phyloP scores from a whole-genome alignment of 306 rosid species.

The Cucurbita pepo region DNA sequence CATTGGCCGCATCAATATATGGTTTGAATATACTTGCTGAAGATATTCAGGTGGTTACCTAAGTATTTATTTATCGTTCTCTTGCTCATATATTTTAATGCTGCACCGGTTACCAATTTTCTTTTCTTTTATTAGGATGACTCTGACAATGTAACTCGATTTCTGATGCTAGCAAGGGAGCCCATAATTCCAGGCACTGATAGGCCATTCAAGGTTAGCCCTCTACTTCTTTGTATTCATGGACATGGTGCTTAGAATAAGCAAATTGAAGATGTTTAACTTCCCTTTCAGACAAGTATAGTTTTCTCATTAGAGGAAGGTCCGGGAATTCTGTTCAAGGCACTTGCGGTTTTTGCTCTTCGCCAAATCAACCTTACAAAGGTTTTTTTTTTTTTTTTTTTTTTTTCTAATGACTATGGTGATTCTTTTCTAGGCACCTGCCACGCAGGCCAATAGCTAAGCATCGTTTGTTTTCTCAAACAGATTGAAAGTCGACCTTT shows the following conservation, averaged over 20 bases:
- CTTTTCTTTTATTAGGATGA: constrained; percentile 60
- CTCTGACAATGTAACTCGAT: constrained; percentile 74
- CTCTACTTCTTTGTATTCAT: neutral
- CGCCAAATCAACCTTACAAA: constrained; percentile 82
- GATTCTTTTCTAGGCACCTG: neutral
- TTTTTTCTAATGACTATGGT: neutral
- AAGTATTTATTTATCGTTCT: neutral
- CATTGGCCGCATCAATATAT: constrained; percentile 66
- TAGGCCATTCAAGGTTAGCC: constrained; percentile 71
- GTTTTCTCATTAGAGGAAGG: constrained; percentile 95
- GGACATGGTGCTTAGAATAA: neutral
- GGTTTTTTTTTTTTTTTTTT: constrained; percentile 26
- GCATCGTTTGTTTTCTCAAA: constrained; percentile 15
- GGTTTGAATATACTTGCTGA: constrained; percentile 64
- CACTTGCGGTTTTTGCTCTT: constrained; percentile 93
- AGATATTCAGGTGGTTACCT: constrained; percentile 68
- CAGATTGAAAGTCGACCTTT: constrained; percentile 97
- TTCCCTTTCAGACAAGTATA: constrained; percentile 65
- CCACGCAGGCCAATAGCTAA: neutral
- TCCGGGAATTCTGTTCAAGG: constrained; percentile 91
- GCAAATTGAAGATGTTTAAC: neutral
- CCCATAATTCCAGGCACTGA: constrained; percentile 91
- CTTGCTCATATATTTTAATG: neutral
- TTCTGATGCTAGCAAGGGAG: constrained; percentile 80
- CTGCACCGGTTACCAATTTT: constrained; percentile 7